Base-by-base conservation (phyloP, 768 basidiomycete genomes). In the Scleroderma citrinum region DNA sequence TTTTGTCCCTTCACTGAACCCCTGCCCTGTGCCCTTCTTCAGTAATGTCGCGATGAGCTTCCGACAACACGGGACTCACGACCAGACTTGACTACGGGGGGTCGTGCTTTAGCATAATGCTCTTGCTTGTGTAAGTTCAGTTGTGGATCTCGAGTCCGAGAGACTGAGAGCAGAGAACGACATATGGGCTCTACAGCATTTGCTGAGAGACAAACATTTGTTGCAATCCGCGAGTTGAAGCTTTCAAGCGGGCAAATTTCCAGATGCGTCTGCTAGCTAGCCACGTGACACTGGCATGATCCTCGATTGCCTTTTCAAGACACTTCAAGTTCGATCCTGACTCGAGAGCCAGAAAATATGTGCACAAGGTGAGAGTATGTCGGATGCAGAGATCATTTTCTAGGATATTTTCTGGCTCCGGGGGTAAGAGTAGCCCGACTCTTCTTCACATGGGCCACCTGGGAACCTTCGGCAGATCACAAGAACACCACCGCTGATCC, bases 31-130 rank as follows among this genome's bases (percentile, higher is more conserved):
- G 14, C 16, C n/a, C 4, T 10, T 30, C 43, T 8, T 44, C 30
- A 44, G 43, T 14, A 2, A 16, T 19, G 30, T 32, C 30, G 19
- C 13, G 21, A 11, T 2, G 31, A 44, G 5, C 14, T n/a, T n/a
- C 7, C 19, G 2, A 16, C 3, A 6, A 19, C 11, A n/a, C 30
- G 7, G n/a, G 65, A 12, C 59, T 63, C 40, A 47, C 58, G 16
- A 57, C 55, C 50, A 54, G 62, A 65, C 58, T 44, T 44, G 31
- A 32, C 43, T 21, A 16, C 30, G 7, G n/a, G n/a, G n/a, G 43
- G 43, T 13, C 43, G 43, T 4, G 43, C 29, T 26, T 44, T 44
- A 4, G 43, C 43, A 16, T 44, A 44, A 21, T 20, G 11, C 21
- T n/a, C 43, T 32, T 19, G 30, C 43, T 23, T 42, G 40, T n/a